These are phyloP conservation scores for Phytophthora multivora DNA, from an alignment of 352 stramenopile species.

Conservation along the genomic window DNA sequence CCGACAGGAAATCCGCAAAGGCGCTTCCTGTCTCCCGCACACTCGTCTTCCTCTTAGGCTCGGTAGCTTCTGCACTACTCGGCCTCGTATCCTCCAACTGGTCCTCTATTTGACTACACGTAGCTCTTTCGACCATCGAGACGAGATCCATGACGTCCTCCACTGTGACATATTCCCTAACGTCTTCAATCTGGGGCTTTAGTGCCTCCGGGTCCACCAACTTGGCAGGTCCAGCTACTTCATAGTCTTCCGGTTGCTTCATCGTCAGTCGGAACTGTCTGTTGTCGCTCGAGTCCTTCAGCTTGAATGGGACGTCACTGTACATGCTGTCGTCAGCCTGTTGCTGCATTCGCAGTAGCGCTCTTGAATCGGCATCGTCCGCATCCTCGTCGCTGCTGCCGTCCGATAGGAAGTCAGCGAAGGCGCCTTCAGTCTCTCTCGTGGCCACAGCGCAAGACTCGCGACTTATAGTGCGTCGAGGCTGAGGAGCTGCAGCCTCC, in stretches of 20 bases:
- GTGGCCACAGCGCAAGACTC: conserved; percentile 4
- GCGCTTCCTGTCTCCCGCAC: conserved; percentile 7
- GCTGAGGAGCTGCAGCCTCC: conserved; percentile 17
- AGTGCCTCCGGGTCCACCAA: too few species aligned
- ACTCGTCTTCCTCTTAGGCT: conserved; percentile 10
- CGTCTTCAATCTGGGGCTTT: too few species aligned
- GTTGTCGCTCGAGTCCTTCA: background rate
- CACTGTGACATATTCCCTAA: background rate
- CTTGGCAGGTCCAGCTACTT: background rate
- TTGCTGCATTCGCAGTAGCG: conserved; percentile 45
- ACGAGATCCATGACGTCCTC: conserved; percentile 12
- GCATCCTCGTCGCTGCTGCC: conserved; percentile 34
- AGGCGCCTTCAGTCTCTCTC: conserved; percentile 20
- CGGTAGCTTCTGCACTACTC: background rate
- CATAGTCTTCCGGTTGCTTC: background rate
- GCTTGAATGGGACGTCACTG: conserved; percentile 21
- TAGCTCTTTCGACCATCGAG: conserved; percentile 8
- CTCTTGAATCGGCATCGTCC: conserved; percentile 32
- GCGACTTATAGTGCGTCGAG: conserved; percentile 16
- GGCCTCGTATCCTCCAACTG: background rate
- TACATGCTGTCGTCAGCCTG: conserved; percentile 56
- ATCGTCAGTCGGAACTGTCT: conserved; percentile 14
- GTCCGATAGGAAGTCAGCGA: conserved; percentile 55
- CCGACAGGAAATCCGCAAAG: conserved; percentile 52
- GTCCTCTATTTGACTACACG: background rate